Evolutionary conservation across 1,139 yeast genomes (phyloP).

Genomic region (Kodamaea fungicola): DNA sequence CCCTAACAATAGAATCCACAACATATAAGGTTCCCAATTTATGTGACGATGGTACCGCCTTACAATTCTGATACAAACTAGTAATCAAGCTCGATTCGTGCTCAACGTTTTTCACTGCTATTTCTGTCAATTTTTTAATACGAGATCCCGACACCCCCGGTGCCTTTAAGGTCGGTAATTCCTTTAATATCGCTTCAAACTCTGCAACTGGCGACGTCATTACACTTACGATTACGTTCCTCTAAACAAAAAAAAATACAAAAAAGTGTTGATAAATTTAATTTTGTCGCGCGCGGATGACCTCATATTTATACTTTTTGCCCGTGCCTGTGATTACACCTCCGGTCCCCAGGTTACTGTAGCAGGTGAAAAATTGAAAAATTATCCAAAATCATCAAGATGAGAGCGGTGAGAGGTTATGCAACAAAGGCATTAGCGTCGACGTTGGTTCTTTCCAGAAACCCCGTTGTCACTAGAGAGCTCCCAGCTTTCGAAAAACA

Average conservation of each 20-base stretch:
- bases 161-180: slow-evolving; percentile 72
- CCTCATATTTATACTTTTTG: not conserved
- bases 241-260: not conserved
- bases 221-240: slow-evolving; percentile 4
- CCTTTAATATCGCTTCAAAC: slow-evolving; percentile 68
- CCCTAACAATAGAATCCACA: slow-evolving; percentile 88
- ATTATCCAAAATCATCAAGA: not conserved
- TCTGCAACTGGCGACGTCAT: slow-evolving; percentile 47
- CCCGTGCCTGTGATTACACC: not conserved
- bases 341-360: slow-evolving; percentile 5
- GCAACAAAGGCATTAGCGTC: slow-evolving; percentile 11
- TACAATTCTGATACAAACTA: slow-evolving; percentile 64
- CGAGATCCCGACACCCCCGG: slow-evolving; percentile 97
- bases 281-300: too few relatives aligned
- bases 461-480: slow-evolving; percentile 81
- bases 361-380: slow-evolving; percentile 9
- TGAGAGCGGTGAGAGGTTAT: slow-evolving; percentile 13
- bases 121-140: slow-evolving; percentile 77
- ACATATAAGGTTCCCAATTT: slow-evolving; percentile 89
- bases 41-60: slow-evolving; percentile 72
- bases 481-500: slow-evolving; percentile 67
- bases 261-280: not conserved
- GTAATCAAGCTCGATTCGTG: slow-evolving; percentile 59
- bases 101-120: slow-evolving; percentile 68
- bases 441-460: slow-evolving; percentile 69